Conservation (phyloP, 2,329 filamentous ascomycete genomes). For the Trichoderma pleuroti region DNA sequence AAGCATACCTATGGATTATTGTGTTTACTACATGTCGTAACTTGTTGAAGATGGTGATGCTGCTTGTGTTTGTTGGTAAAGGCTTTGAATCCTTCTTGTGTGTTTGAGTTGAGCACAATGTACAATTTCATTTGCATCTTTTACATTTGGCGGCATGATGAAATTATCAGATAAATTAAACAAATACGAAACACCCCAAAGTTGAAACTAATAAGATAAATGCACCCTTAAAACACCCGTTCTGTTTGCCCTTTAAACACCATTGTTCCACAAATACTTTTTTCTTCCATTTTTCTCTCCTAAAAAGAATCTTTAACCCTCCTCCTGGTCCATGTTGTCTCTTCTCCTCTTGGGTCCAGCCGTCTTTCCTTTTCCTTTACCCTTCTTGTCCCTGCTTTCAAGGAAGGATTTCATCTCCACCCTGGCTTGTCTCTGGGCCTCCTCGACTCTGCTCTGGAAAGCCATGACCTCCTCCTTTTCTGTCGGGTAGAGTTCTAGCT, state of each 20-base stretch:
- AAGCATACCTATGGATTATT: neutral
- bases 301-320: slow-evolving; percentile 47
- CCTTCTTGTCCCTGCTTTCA: slow-evolving; percentile 51
- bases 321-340: slow-evolving; percentile 72
- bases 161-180: neutral
- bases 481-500: slow-evolving; percentile 64
- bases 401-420: slow-evolving; percentile 77
- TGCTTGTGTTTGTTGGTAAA: neutral
- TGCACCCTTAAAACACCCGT: slow-evolving; percentile 10
- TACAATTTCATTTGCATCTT: neutral
- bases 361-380: neutral
- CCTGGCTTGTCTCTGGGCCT: slow-evolving; percentile 77
- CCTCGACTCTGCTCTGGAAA: slow-evolving; percentile 71
- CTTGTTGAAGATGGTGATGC: neutral
- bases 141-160: accelerated
- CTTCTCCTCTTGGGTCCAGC: slow-evolving; percentile 37
- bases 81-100: neutral
- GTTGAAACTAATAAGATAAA: neutral
- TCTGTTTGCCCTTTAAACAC: neutral
- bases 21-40: neutral
- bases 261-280: neutral
- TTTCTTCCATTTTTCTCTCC: neutral
- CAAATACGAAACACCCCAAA: neutral
- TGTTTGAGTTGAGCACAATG: neutral
- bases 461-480: slow-evolving; percentile 84